phyloP scores from a whole-genome alignment of 2,329 filamentous ascomycete genomes.

The Raffaelea deltoideospora region DNA sequence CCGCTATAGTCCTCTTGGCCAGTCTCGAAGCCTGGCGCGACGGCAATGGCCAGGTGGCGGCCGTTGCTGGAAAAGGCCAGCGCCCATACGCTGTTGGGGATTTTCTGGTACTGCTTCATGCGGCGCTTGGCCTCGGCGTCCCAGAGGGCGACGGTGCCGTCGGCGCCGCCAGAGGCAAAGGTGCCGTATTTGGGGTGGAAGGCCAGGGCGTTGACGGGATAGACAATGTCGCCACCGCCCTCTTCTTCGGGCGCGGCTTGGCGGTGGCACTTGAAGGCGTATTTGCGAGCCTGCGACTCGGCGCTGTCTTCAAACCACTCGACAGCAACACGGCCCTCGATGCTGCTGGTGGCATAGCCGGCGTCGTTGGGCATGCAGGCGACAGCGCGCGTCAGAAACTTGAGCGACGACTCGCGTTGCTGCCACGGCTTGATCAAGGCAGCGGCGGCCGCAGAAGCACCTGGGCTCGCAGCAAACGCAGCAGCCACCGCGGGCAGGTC shows the following conservation, averaged over 20 bases:
- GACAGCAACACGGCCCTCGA: conserved; percentile 89
- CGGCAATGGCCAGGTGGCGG: conserved; percentile 60
- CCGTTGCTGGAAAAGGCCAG: conserved; percentile 67
- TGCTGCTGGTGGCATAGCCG: conserved; percentile 82
- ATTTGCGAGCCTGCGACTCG: conserved; percentile 82
- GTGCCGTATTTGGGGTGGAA: conserved; percentile 76
- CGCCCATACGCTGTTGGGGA: conserved; percentile 62
- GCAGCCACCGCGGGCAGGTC: conserved; percentile 56
- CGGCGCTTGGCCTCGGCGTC: conserved; percentile 81
- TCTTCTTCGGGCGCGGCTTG: conserved; percentile 50
- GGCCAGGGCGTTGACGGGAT: conserved; percentile 77
- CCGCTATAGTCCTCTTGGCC: conserved; percentile 65
- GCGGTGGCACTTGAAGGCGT: conserved; percentile 97
- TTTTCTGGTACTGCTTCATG: conserved; percentile 79
- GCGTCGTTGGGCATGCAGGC: conserved; percentile 94
- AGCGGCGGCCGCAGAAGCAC: conserved; percentile 29
- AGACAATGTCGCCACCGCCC: conserved; percentile 64
- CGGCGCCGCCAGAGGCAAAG: conserved; percentile 79
- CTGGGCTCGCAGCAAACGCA: conserved; percentile 23
- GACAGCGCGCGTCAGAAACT: conserved; percentile 88
- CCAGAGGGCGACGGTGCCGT: conserved; percentile 86
- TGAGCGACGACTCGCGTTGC: conserved; percentile 79
- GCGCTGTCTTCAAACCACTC: conserved; percentile 92
- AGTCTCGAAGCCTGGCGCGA: conserved; percentile 79
- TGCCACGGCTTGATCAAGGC: conserved; percentile 86